A percentile compares a stretch with the other conserved stretches of the same genome.
These are phyloP conservation scores for Vigna hirtella DNA, from an alignment of 306 rosid species.

Conservation along the genomic window DNA sequence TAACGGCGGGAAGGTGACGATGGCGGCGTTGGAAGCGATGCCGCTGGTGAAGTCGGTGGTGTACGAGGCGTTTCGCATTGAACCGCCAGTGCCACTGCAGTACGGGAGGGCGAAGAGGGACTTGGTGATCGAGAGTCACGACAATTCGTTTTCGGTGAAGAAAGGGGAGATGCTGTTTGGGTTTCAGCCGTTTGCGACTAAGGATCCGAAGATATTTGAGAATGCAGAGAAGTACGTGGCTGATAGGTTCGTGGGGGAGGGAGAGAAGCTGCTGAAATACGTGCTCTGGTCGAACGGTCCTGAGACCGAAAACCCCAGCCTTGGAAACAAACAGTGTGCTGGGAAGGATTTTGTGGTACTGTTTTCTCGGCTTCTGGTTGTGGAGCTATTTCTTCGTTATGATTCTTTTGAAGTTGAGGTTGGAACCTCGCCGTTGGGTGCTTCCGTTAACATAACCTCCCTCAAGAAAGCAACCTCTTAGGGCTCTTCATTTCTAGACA, in stretches of 20 bases:
- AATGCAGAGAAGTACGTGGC: constrained; percentile 68
- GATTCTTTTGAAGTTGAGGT: constrained; percentile 75
- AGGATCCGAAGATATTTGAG: constrained; percentile 78
- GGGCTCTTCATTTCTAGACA: neutral
- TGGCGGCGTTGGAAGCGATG: constrained; percentile 80
- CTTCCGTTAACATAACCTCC: constrained; percentile 71
- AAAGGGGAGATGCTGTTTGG: constrained; percentile 86
- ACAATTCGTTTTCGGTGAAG: constrained; percentile 69
- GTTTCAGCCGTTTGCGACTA: constrained; percentile 89
- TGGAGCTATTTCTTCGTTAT: constrained; percentile 75
- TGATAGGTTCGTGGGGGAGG: constrained; percentile 83
- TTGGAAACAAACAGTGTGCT: constrained; percentile 78
- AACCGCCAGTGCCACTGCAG: constrained; percentile 84
- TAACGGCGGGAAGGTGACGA: constrained; percentile 70
- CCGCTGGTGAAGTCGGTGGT: constrained; percentile 85
- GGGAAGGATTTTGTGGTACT: constrained; percentile 78
- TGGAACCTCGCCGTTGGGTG: constrained; percentile 55
- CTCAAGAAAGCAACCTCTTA: constrained; percentile 60
- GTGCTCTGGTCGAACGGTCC: constrained; percentile 96
- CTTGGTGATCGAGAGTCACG: constrained; percentile 78
- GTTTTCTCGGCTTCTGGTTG: constrained; percentile 70
- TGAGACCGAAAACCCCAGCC: constrained; percentile 65
- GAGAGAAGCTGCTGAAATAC: constrained; percentile 72
- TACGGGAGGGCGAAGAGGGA: constrained; percentile 80
- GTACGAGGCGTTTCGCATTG: constrained; percentile 78